Percentiles rank a stretch among this genome's conserved stretches.
phyloP scores from a whole-genome alignment of 1,284 basidiomycete species.

The Leccinum angustisporum region DNA sequence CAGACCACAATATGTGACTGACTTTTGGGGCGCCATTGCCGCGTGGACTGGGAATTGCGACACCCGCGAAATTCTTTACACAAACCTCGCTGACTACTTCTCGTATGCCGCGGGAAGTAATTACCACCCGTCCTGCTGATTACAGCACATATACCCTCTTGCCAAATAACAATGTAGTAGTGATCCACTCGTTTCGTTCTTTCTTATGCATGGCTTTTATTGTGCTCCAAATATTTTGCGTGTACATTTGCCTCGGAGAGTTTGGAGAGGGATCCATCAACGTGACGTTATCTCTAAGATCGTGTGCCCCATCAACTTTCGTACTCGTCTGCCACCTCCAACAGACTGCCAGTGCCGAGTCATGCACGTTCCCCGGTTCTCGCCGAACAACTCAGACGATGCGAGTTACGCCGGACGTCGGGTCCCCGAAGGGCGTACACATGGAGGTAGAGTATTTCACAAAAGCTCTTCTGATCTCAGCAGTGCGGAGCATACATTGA shows the following conservation, averaged over 20 bases:
- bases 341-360: background rate
- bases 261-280: background rate
- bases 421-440: background rate
- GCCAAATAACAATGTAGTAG: background rate
- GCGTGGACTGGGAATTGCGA: slow-evolving; percentile 27
- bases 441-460: background rate
- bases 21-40: slow-evolving; percentile 20
- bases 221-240: background rate
- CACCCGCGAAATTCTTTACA: slow-evolving; percentile 23
- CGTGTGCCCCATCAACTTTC: no score
- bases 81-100: slow-evolving; percentile 24
- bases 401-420: background rate
- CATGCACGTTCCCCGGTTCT: background rate
- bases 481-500: background rate
- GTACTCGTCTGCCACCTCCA: background rate
- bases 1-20: slow-evolving; percentile 19
- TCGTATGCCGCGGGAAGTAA: slow-evolving; percentile 18
- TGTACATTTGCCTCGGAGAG: background rate
- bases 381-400: background rate
- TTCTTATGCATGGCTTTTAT: background rate
- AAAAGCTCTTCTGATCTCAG: background rate
- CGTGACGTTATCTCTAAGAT: background rate
- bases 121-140: slow-evolving; percentile 16
- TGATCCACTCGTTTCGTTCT: background rate
- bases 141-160: background rate